Conservation (phyloP, 305 asterid genomes). For the Fraxinus albicans region DNA sequence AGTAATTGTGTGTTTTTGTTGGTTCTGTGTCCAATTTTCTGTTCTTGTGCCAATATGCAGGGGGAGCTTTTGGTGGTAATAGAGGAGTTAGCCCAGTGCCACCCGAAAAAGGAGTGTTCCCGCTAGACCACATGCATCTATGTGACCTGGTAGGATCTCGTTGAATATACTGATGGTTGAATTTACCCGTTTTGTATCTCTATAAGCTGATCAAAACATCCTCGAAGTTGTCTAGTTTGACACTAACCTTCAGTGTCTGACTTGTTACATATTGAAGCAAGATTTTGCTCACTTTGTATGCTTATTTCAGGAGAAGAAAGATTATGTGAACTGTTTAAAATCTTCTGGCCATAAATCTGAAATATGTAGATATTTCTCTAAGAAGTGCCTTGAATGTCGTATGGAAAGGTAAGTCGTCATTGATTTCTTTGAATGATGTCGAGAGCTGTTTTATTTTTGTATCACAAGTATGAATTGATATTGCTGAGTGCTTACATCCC, state of each 20-base stretch:
- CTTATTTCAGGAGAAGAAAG: slow-evolving; percentile 83
- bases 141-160: slow-evolving; percentile 57
- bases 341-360: slow-evolving; percentile 73
- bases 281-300: slow-evolving; percentile 15
- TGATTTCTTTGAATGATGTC: neutral
- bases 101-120: slow-evolving; percentile 49
- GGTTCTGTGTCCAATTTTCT: neutral
- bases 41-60: slow-evolving; percentile 24
- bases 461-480: neutral
- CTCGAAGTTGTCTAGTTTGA: slow-evolving; percentile 12
- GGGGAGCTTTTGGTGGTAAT: slow-evolving; percentile 55
- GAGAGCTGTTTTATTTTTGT: neutral
- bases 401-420: slow-evolving; percentile 73
- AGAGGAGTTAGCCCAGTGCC: slow-evolving; percentile 50
- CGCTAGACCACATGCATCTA: slow-evolving; percentile 48
- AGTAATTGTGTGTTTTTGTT: neutral
- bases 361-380: slow-evolving; percentile 69
- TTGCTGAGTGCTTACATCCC: neutral
- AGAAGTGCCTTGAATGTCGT: slow-evolving; percentile 81
- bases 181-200: neutral
- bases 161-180: neutral
- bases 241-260: slow-evolving; percentile 2
- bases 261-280: neutral
- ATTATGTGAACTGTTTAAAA: slow-evolving; percentile 72
- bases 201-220: slow-evolving; percentile 13